Percentiles rank a stretch among this genome's conserved stretches.
Conservation (phyloP, 2,329 filamentous ascomycete species). For the Didymella arachidicola region DNA sequence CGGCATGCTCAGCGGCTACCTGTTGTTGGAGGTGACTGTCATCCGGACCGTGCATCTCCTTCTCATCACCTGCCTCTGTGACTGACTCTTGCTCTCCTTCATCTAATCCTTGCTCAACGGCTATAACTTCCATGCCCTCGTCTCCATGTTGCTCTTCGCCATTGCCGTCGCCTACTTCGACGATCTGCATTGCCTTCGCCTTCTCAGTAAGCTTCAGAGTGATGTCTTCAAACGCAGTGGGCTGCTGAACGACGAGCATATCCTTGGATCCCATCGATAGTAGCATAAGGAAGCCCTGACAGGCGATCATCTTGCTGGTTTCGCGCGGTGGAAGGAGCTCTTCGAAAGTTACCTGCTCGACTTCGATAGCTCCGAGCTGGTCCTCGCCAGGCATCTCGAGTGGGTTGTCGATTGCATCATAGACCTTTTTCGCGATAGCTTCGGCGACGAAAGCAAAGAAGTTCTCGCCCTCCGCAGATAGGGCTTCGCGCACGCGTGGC, state of each 20-base stretch:
- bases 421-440: conserved; percentile 52
- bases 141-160: neutral
- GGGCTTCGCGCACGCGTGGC: conserved; percentile 58
- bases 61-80: conserved; percentile 13
- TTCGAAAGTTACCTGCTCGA: conserved; percentile 68
- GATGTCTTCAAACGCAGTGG: conserved; percentile 53
- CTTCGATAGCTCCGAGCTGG: conserved; percentile 40
- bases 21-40: conserved; percentile 38
- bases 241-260: conserved; percentile 69
- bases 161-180: conserved; percentile 21
- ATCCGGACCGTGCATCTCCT: conserved; percentile 14
- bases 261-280: conserved; percentile 63
- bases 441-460: conserved; percentile 67
- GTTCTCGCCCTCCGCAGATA: conserved; percentile 68
- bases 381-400: conserved; percentile 26
- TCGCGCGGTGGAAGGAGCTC: conserved; percentile 68
- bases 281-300: conserved; percentile 57
- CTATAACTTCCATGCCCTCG: neutral
- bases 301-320: conserved; percentile 68
- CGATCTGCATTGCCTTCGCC: conserved; percentile 27
- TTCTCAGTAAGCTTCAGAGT: conserved; percentile 36
- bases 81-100: conserved; percentile 5
- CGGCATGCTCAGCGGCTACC: conserved; percentile 28
- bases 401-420: conserved; percentile 16
- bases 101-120: neutral